Base-by-base conservation (phyloP, 352 stramenopile species). In the Pythium guiyangense region DNA sequence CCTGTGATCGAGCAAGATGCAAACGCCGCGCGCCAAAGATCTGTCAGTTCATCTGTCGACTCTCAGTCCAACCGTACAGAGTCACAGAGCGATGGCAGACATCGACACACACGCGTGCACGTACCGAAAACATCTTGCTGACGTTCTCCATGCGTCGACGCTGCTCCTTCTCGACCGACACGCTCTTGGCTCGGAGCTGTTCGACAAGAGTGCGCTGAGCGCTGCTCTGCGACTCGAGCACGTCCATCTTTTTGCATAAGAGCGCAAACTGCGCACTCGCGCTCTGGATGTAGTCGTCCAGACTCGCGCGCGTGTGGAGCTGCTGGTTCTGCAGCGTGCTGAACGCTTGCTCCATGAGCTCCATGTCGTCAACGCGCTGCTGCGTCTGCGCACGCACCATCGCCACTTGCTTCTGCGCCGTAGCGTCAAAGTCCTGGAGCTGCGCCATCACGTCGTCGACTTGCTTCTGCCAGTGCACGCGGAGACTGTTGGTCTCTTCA, bases 281-380 rank as follows among this genome's bases (percentile, higher is more conserved):
- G 9, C 49, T 68, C 49, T 86, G 63, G 18, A 71, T 58, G 48
- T 85, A 71, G 27, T 92, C 77, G 12, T 90, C 78, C 0, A 86
- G 47, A 31, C 68, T 73, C 6, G 71, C 67, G 22, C 74, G 69
- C 45, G 80, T 58, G 26, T 84, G 79, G 18, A 74, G 54, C 55
- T 91, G 79, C 60, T 93, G 80, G 49, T 74, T 84, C 45, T 89
- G 71, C 51, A 90, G 63, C 2, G 77, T 86, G 26, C 63, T 73
- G 3, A 93, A 43, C 6, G 80, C 83, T 50, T 91, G 74, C 58
- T 90, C 80, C 74, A 90, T 87, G 22, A 90, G 69, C 50, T 86
- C 75, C 29, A 90, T 59, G 52, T 90, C 80, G 52, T 90, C 81
- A 26, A 76, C 54, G 2, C 80, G 78, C 53, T 90, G 77, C 45